These are phyloP conservation scores for Coemansia aciculifera DNA, from an alignment of 192 early-diverging fungal species.

Conservation along the genomic window DNA sequence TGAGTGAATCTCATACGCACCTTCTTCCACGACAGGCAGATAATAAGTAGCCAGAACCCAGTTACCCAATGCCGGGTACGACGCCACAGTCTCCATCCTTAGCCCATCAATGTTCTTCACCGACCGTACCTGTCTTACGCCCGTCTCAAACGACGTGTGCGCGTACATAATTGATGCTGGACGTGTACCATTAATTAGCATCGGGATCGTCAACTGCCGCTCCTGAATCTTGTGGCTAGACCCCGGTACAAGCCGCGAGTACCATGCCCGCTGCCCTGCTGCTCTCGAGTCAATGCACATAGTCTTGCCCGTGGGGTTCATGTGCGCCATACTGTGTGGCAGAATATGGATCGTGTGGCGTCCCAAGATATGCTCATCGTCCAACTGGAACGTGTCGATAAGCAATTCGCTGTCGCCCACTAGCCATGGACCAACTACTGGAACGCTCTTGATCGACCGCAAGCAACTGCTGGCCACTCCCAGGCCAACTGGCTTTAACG, in stretches of 20 bases:
- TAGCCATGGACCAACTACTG: conserved; percentile 38
- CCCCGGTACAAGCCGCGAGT: conserved; percentile 13
- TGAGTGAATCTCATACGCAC: conserved; percentile 43
- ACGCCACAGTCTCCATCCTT: conserved; percentile 23
- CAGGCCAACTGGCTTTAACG: conserved; percentile 39
- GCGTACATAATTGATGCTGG: conserved; percentile 45
- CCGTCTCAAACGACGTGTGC: conserved; percentile 44
- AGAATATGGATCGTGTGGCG: conserved; percentile 54
- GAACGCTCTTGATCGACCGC: conserved; percentile 37
- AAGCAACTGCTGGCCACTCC: conserved; percentile 41
- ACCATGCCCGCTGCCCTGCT: conserved; percentile 19
- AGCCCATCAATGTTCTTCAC: conserved; percentile 29
- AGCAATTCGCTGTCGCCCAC: conserved; percentile 55
- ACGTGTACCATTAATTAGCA: conserved; percentile 50
- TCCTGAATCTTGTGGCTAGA: conserved; percentile 4
- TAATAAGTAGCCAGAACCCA: conserved; percentile 50
- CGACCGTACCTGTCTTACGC: conserved; percentile 29
- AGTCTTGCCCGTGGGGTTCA: conserved; percentile 34
- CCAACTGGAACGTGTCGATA: conserved; percentile 46
- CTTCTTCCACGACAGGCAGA: conserved; percentile 35
- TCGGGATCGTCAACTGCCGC: conserved; percentile 30
- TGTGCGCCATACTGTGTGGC: conserved; percentile 51
- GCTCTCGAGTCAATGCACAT: conserved; percentile 36
- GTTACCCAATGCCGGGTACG: conserved; percentile 38
- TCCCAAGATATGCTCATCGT: conserved; percentile 53